Percentiles rank a stretch among this genome's conserved stretches.
These are phyloP conservation scores for Monosporascus sp. DNA, from an alignment of 2,329 filamentous ascomycete species.

Conservation along the genomic window DNA sequence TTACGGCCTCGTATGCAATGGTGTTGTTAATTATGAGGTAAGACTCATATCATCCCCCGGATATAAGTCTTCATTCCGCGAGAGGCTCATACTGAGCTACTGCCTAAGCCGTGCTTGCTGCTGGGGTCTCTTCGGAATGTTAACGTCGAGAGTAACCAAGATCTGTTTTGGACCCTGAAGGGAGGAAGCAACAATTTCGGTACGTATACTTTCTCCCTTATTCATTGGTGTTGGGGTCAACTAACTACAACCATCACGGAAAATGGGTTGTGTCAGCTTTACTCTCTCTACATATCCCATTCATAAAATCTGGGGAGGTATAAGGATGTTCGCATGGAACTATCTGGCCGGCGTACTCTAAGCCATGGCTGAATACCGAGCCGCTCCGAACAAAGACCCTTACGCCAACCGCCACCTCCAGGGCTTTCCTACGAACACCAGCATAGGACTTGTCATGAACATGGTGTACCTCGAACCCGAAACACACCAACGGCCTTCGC, in stretches of 20 bases:
- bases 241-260: conserved; percentile 16
- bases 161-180: conserved; percentile 24
- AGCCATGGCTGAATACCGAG: conserved; percentile 21
- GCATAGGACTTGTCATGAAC: conserved; percentile 20
- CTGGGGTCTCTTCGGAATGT: conserved; percentile 23
- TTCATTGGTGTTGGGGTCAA: conserved; percentile 4
- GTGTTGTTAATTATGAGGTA: too few relatives aligned
- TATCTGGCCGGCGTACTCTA: conserved; percentile 19
- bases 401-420: conserved; percentile 28
- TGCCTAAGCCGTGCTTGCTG: conserved; percentile 25
- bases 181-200: conserved; percentile 24
- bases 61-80: too few relatives aligned
- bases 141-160: conserved; percentile 16
- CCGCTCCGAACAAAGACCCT: conserved; percentile 20
- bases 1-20: too few relatives aligned
- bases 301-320: conserved; percentile 20
- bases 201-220: conserved; percentile 6
- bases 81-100: conserved; percentile 6
- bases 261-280: conserved; percentile 13
- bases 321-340: conserved; percentile 21
- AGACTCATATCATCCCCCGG: too few relatives aligned
- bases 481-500: conserved; percentile 20
- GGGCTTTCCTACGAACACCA: conserved; percentile 22
- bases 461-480: conserved; percentile 26
- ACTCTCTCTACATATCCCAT: conserved; percentile 21